These are phyloP conservation scores for Pisolithus marmoratus DNA, from an alignment of 768 basidiomycete species.

Conservation along the genomic window DNA sequence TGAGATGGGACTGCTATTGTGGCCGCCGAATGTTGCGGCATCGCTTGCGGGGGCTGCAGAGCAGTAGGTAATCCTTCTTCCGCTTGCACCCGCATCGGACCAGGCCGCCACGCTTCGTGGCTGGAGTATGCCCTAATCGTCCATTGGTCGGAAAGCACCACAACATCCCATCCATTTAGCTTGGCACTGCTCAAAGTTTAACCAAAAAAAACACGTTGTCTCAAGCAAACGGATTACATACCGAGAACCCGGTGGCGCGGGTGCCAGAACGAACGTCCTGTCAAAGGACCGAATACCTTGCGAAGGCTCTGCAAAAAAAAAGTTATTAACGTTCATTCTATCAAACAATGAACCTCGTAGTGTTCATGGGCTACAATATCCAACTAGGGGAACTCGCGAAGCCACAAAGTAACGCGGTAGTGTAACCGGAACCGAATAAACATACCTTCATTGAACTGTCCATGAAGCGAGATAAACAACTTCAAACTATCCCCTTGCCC, in stretches of 20 bases:
- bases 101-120: conserved; percentile 71
- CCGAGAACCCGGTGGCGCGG: conserved; percentile 78
- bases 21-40: conserved; percentile 22
- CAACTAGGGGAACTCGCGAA: conserved; percentile 10
- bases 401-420: neutral
- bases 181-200: conserved; percentile 52
- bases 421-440: conserved; percentile 15
- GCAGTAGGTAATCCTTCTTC: conserved; percentile 20
- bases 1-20: conserved; percentile 28
- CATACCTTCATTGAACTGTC: conserved; percentile 87
- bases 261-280: conserved; percentile 81
- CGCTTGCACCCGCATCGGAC: conserved; percentile 69
- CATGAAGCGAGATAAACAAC: conserved; percentile 73
- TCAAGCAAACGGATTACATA: conserved; percentile 36
- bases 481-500: conserved; percentile 50
- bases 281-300: conserved; percentile 90
- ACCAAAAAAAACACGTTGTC: conserved; percentile 7
- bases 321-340: conserved; percentile 15
- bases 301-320: conserved; percentile 46
- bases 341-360: conserved; percentile 4
- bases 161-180: conserved; percentile 81
- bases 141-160: conserved; percentile 85
- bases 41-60: conserved; percentile 9
- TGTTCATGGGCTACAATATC: conserved; percentile 1
- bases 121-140: conserved; percentile 81